Evolutionary conservation across 129 eudicot genomes (phyloP).

Genomic region (Lactuca sativa): DNA sequence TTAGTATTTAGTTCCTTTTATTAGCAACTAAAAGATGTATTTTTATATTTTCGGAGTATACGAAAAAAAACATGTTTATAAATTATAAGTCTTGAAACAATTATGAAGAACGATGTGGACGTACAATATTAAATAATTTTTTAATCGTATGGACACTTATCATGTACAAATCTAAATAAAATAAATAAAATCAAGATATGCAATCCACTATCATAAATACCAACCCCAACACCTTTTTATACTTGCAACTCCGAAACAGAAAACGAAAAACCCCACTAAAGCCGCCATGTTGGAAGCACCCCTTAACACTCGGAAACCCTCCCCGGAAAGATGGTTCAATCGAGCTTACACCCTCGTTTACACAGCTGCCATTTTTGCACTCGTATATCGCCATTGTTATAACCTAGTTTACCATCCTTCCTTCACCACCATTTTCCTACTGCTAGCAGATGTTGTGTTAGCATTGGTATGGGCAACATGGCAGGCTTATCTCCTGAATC

Average conservation of each 20-base stretch:
- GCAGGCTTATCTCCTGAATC: slow-evolving; percentile 55
- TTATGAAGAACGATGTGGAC: no score
- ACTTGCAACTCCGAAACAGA: not conserved
- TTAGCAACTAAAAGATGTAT: no score
- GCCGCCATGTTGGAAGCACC: slow-evolving; percentile 29
- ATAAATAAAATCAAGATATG: no score
- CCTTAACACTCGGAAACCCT: slow-evolving; percentile 39
- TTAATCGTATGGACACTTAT: not conserved
- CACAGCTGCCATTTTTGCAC: slow-evolving; percentile 41
- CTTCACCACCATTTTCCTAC: slow-evolving; percentile 32
- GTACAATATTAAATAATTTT: no score
- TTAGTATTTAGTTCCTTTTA: no score
- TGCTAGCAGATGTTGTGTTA: slow-evolving; percentile 51
- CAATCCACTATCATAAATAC: not conserved
- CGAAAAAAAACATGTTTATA: no score
- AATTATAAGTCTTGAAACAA: no score
- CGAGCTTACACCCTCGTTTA: slow-evolving; percentile 55
- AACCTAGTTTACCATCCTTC: slow-evolving; percentile 35
- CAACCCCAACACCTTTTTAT: not conserved
- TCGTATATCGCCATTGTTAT: slow-evolving; percentile 51
- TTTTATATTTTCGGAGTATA: no score
- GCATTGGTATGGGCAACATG: slow-evolving; percentile 64
- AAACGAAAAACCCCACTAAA: not conserved
- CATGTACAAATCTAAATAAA: not conserved
- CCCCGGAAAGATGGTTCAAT: slow-evolving; percentile 47